Base-by-base conservation (phyloP, 2,329 filamentous ascomycete species). In the Microascus cirrosus region DNA sequence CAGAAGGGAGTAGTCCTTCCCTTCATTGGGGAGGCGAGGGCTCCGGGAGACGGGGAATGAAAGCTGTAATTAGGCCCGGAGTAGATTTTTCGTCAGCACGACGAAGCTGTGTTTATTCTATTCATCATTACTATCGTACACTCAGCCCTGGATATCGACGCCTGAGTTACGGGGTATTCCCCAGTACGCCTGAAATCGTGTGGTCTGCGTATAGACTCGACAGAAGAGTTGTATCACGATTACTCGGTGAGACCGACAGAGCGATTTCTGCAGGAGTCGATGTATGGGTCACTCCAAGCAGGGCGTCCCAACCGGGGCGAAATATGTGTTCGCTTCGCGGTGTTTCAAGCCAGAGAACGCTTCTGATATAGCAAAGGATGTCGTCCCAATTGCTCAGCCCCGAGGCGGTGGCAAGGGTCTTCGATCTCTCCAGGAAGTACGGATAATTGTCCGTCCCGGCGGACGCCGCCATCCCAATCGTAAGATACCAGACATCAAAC, bases 401-500 rank as follows among this genome's bases (percentile, higher is more conserved):
- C 10, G n/a, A 6, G 7, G 48, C 53, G 3, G n/a, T 13, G 24
- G 48, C 48, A 0, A 32, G 3, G 7, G 15, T 20, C 10, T 52
- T 32, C 13, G 70, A 67, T 54, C 62, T 60, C 1, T 64, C 61
- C 1, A 35, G 53, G 6, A 74, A 70, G 67, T 67, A 71, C 8
- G 61, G 57, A 18, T 66, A 57, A 7, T 70, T 59, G 2, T 58
- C 20, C 18, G 68, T 66, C 1, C 65, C 65, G 2, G 59, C 59
- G 1, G 71, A 66, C 2, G 72, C 69, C 2, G 68, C 67, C 63
- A 78, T 66, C 1, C 74, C 75, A 35, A 77, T 62, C 0, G 71
- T 65, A 2, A 72, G 52, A n/a, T 75, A 54, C 77, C 77, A 80
- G 2, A 76, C 57, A 36, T 66, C 63, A 2, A 77, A 57, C 1